Base-by-base conservation (phyloP, 257 asterid species). In the Petrea volubilis region DNA sequence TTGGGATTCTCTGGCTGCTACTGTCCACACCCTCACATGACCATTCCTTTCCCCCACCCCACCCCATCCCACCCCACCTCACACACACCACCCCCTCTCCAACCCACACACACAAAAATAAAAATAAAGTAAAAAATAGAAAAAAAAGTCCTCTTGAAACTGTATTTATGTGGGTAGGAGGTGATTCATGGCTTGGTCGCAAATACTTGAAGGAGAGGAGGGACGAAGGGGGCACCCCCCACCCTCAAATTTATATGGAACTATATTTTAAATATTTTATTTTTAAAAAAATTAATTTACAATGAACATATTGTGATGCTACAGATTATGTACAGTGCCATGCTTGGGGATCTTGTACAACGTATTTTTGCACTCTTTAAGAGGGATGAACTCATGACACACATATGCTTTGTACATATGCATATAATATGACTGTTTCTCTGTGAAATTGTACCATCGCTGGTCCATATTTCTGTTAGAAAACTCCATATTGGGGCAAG, bases 381-480 rank as follows among this genome's bases (percentile, higher is more conserved):
- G 64, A 58, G 64, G 41, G 41, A 29, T 15, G 14, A 17, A 28
- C 46, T 8, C 5, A 18, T 0, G 17, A 24, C 12, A 40, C 5
- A 24, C 2, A 53, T 7, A 24, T 5, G 24, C 5, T 31, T 2
- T 23, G 10, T 20, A 18, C 6, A 8, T 53, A 13, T 3, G 12
- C 13, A 50, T 20, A 18, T 43, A 3, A 12, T 6, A 18, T 64
- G 57, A 46, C 29, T 17, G 17, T 46, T n/a, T 12, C 18, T 65
- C 0, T 24, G 74, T 51, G 65, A 68, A 60, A 73, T 61, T 65
- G 38, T 67, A 46, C 49, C n/a, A 4, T 29, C 44, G 58, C 51
- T 75, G 84, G 77, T 76, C 63, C 79, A 66, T 81, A 51, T 80
- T 64, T 68, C 67, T 38, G 69, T 73, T 65, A 33, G 78, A 80